Conservation (phyloP, 345 rosid genomes). For the Linum trigynum region DNA sequence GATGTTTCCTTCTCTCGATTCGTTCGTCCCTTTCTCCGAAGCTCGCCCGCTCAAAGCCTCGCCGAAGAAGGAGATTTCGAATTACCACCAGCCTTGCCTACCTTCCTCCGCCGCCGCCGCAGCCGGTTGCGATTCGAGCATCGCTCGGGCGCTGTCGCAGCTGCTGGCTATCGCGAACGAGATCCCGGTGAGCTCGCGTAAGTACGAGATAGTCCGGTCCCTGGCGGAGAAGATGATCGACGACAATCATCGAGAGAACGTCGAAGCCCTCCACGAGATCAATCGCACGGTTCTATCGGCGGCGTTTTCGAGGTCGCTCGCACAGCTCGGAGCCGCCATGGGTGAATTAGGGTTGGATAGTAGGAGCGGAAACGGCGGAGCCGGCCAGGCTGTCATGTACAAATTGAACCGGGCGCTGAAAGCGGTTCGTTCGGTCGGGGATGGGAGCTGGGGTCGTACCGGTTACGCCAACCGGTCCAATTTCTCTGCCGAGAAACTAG, state of each 20-base stretch:
- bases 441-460: conserved; percentile 22
- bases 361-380: conserved; percentile 10
- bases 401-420: conserved; percentile 37
- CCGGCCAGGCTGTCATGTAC: conserved; percentile 17
- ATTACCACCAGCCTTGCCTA: background rate
- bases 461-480: conserved; percentile 28
- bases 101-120: background rate
- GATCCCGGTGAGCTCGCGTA: conserved; percentile 69
- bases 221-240: conserved; percentile 69
- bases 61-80: conserved; percentile 8
- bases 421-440: conserved; percentile 33
- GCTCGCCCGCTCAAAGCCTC: conserved; percentile 4
- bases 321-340: conserved; percentile 47
- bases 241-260: conserved; percentile 48
- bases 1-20: conserved; percentile 17
- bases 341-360: conserved; percentile 25
- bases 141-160: conserved; percentile 71
- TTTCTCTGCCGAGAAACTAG: conserved; percentile 54
- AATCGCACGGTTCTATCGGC: conserved; percentile 48
- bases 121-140: conserved; percentile 35
- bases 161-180: conserved; percentile 43
- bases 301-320: conserved; percentile 55
- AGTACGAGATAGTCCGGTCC: conserved; percentile 63
- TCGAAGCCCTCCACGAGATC: conserved; percentile 37
- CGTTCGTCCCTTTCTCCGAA: background rate